phyloP scores from a whole-genome alignment of 1,284 basidiomycete species.

The Bondarzewia mesenterica region DNA sequence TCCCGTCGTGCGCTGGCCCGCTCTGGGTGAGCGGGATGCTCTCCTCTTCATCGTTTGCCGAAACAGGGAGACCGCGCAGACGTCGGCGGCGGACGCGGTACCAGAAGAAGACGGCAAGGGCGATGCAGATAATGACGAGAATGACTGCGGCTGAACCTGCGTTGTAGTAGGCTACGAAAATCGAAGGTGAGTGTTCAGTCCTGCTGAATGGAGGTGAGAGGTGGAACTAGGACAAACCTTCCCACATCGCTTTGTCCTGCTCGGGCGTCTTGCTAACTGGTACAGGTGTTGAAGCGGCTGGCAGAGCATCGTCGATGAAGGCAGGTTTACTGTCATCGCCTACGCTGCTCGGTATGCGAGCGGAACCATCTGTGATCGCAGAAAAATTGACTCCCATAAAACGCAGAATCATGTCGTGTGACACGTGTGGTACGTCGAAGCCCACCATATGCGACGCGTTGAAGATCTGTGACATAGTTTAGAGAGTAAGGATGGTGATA shows the following conservation, averaged over 20 bases:
- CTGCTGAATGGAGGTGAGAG: neutral
- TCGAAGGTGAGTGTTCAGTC: neutral
- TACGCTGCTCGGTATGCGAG: conserved; percentile 67
- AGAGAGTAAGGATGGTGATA: neutral
- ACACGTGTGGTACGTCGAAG: conserved; percentile 80
- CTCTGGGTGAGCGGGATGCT: conserved; percentile 42
- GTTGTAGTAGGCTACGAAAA: conserved; percentile 75
- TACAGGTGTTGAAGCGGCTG: conserved; percentile 25
- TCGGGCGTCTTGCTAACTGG: conserved; percentile 49
- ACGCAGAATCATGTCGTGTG: conserved; percentile 97
- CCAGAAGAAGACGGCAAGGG: conserved; percentile 71
- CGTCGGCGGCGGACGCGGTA: conserved; percentile 53
- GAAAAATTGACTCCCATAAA: conserved; percentile 90
- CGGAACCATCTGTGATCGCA: conserved; percentile 67
- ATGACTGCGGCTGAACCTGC: conserved; percentile 83
- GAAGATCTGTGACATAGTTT: conserved; percentile 46
- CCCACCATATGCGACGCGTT: conserved; percentile 95
- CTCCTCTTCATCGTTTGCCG: conserved; percentile 34
- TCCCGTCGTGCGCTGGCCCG: conserved; percentile 15
- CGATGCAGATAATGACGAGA: conserved; percentile 63
- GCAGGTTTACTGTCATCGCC: conserved; percentile 60
- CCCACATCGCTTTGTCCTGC: conserved; percentile 79
- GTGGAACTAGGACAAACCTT: conserved; percentile 63
- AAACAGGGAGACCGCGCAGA: conserved; percentile 29
- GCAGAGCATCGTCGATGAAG: conserved; percentile 37